Conservation (phyloP, 2,329 filamentous ascomycete genomes). For the Epichloe brachyelytri region DNA sequence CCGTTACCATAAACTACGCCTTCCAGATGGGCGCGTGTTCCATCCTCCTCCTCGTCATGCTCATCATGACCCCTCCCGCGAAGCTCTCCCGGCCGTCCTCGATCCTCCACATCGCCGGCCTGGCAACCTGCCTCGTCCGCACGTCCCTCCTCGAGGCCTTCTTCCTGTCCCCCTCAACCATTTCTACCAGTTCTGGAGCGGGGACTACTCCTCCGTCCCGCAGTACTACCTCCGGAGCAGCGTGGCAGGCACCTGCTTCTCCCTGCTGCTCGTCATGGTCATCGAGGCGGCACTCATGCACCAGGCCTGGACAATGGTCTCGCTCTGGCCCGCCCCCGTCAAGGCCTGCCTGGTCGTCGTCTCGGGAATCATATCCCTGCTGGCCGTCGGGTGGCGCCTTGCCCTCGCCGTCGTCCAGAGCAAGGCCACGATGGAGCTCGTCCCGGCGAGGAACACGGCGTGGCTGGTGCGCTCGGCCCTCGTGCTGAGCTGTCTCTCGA, state of each 20-base stretch:
- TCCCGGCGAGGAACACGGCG: slow-evolving; percentile 12
- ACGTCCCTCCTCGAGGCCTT: slow-evolving; percentile 43
- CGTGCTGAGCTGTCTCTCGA: slow-evolving; percentile 27
- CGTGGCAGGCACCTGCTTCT: slow-evolving; percentile 27
- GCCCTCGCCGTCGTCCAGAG: slow-evolving; percentile 25
- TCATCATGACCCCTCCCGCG: slow-evolving; percentile 51
- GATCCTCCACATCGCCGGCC: slow-evolving; percentile 47
- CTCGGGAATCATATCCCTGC: slow-evolving; percentile 23
- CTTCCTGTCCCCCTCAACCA: slow-evolving; percentile 47
- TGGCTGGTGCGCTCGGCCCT: slow-evolving; percentile 28
- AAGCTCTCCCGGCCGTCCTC: slow-evolving; percentile 55
- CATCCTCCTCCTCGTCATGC: slow-evolving; percentile 50
- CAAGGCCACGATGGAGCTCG: slow-evolving; percentile 14
- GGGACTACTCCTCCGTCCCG: slow-evolving; percentile 39
- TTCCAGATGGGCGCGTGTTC: slow-evolving; percentile 57
- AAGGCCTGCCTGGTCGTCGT: slow-evolving; percentile 18
- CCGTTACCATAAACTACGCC: slow-evolving; percentile 49
- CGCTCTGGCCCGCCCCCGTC: slow-evolving; percentile 29
- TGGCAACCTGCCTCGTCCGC: slow-evolving; percentile 49
- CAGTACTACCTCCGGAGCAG: slow-evolving; percentile 21
- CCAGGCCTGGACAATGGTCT: slow-evolving; percentile 40
- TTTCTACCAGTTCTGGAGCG: slow-evolving; percentile 46
- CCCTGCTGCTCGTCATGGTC: slow-evolving; percentile 30
- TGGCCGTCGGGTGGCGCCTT: slow-evolving; percentile 20
- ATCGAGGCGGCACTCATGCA: slow-evolving; percentile 35